These are phyloP conservation scores for Paramecium sexaurelia DNA, from an alignment of 73 alveolate species.

Conservation along the genomic window DNA sequence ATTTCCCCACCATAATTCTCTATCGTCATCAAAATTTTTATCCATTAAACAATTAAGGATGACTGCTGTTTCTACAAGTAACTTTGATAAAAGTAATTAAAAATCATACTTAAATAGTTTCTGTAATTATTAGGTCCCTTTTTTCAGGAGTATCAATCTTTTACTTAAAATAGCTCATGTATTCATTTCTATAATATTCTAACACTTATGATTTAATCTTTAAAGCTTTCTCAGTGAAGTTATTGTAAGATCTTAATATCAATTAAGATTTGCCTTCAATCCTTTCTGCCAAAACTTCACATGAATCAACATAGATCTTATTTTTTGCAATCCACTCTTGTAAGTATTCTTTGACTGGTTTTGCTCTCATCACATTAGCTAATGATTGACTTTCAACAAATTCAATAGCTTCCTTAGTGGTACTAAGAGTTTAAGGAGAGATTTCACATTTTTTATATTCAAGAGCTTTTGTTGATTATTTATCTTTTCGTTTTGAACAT, in stretches of 20 bases:
- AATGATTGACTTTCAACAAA: not conserved
- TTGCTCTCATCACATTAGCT: slow-evolving; percentile 18
- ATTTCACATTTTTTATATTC: not conserved
- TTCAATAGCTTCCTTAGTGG: slow-evolving; percentile 31
- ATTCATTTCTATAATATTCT: not conserved
- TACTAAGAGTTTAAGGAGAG: not conserved
- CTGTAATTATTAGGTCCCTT: not conserved
- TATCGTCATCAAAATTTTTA: slow-evolving; percentile 39
- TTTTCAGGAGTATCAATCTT: not conserved
- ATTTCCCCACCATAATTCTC: slow-evolving; percentile 46
- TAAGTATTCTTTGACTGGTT: not conserved
- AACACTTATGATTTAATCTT: not conserved
- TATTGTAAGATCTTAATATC: slow-evolving; percentile 17
- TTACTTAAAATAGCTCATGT: not conserved
- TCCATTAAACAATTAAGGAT: slow-evolving; percentile 49
- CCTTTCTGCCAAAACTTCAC: not conserved
- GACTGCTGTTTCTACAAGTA: not conserved
- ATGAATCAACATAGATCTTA: not conserved
- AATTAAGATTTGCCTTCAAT: slow-evolving; percentile 20
- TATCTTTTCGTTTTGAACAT: not conserved
- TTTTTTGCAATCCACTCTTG: not conserved
- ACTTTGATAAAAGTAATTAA: not conserved
- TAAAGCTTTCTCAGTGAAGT: slow-evolving; percentile 5
- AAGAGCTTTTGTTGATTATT: not conserved
- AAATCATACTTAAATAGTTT: not conserved